These are phyloP conservation scores for Fraxinus dipetala DNA, from an alignment of 305 asterid species.

Conservation along the genomic window DNA sequence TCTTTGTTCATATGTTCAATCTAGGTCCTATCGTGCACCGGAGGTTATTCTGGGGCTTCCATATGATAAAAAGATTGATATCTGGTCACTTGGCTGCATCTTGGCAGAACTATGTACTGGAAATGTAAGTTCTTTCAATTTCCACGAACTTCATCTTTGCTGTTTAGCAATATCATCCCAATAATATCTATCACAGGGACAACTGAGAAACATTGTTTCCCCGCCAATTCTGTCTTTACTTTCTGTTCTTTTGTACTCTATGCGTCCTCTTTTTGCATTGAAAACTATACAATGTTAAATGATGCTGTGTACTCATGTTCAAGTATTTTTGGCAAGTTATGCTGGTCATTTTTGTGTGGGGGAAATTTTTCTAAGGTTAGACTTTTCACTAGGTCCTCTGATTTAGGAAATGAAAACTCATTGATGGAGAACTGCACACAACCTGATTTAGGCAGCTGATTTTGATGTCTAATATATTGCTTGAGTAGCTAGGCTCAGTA, in stretches of 20 bases:
- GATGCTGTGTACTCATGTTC: not conserved
- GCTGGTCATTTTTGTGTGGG: not conserved
- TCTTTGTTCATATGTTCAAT: slow-evolving; percentile 96
- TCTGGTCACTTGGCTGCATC: slow-evolving; percentile 99
- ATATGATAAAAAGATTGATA: slow-evolving; percentile 84
- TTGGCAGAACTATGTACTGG: slow-evolving; percentile 99
- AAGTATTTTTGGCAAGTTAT: not conserved
- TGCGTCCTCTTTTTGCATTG: not conserved
- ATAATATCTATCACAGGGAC: not conserved
- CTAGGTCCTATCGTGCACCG: slow-evolving; percentile 96
- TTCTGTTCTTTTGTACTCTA: not conserved
- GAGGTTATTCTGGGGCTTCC: slow-evolving; percentile 96
- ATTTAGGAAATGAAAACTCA: not conserved
- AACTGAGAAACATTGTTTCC: not conserved
- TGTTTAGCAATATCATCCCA: not conserved
- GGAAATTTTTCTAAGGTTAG: not conserved
- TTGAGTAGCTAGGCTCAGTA: not conserved
- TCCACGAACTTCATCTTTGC: not conserved
- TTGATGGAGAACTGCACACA: not conserved
- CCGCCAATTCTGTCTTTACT: not conserved
- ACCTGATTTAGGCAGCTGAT: not conserved
- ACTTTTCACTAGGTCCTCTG: not conserved
- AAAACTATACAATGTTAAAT: no score
- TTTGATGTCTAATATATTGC: not conserved
- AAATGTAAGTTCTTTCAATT: slow-evolving; percentile 64